Conservation (phyloP, 768 basidiomycete genomes). For the Psilocybe subaeruginosa region DNA sequence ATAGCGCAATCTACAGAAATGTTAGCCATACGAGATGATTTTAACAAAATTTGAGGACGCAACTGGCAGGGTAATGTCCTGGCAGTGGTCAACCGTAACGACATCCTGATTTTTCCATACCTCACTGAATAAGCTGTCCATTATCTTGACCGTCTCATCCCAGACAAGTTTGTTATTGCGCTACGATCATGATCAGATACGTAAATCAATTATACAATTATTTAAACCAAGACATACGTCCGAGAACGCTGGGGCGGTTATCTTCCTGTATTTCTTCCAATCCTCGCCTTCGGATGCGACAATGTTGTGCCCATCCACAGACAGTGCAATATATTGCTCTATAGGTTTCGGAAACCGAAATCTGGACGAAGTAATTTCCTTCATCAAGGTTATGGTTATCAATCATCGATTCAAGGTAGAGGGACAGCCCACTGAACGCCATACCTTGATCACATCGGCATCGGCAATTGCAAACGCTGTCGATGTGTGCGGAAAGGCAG, state of each 20-base stretch:
- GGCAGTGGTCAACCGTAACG: no score
- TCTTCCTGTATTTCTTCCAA: constrained; percentile 66
- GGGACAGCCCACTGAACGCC: no score
- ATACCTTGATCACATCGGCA: constrained; percentile 4
- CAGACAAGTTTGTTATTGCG: no score
- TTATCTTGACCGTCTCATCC: no score
- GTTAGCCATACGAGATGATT: background rate
- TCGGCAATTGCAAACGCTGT: background rate
- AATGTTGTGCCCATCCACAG: constrained; percentile 61
- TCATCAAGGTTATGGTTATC: no score
- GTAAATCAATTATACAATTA: no score
- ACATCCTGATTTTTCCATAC: no score
- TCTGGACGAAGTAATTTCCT: constrained; percentile 21
- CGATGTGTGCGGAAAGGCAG: background rate
- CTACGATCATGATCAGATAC: no score
- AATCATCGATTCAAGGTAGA: no score
- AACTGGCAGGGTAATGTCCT: no score
- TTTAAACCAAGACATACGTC: constrained; percentile 48
- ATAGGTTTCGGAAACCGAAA: constrained; percentile 20
- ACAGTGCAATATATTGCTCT: constrained; percentile 25
- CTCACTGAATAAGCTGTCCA: no score
- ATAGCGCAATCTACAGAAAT: constrained; percentile 2
- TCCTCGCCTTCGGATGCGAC: constrained; percentile 61
- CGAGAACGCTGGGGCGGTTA: constrained; percentile 63
- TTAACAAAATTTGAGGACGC: no score